phyloP scores from a whole-genome alignment of 2,329 filamentous ascomycete genomes.

The Zymoseptoria passerinii region DNA sequence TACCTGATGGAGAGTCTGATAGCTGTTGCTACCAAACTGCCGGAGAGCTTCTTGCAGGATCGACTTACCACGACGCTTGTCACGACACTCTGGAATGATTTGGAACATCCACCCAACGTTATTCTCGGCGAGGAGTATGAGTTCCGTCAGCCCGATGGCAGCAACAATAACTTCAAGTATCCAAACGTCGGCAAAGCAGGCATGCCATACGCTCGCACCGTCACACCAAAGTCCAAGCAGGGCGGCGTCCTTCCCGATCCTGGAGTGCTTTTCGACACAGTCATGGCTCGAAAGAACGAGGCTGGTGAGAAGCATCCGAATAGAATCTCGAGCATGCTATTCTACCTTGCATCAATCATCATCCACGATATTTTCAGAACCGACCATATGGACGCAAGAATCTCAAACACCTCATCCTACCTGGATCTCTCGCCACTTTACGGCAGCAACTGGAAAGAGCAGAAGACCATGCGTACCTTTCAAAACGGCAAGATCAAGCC shows the following conservation, averaged over 20 bases:
- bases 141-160: slow-evolving; percentile 43
- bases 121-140: slow-evolving; percentile 38
- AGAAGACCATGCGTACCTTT: slow-evolving; percentile 56
- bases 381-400: slow-evolving; percentile 53
- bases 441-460: slow-evolving; percentile 59
- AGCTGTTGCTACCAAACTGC: slow-evolving; percentile 35
- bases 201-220: slow-evolving; percentile 60
- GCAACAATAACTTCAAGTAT: slow-evolving; percentile 50
- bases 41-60: slow-evolving; percentile 33
- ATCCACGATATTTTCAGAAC: slow-evolving; percentile 58
- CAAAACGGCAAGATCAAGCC: slow-evolving; percentile 62
- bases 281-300: slow-evolving; percentile 56
- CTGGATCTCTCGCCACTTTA: slow-evolving; percentile 67
- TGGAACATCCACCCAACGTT: slow-evolving; percentile 40
- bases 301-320: slow-evolving; percentile 54
- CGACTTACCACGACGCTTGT: slow-evolving; percentile 38
- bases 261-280: slow-evolving; percentile 57
- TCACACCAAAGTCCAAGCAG: slow-evolving; percentile 49
- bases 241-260: slow-evolving; percentile 56
- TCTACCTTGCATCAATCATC: slow-evolving; percentile 64
- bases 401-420: slow-evolving; percentile 63
- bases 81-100: slow-evolving; percentile 41
- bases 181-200: slow-evolving; percentile 58
- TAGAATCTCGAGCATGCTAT: slow-evolving; percentile 65
- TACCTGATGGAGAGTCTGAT: slow-evolving; percentile 54